Conservation (phyloP, 176 grass and related monocot species). For the Juncus inflexus region DNA sequence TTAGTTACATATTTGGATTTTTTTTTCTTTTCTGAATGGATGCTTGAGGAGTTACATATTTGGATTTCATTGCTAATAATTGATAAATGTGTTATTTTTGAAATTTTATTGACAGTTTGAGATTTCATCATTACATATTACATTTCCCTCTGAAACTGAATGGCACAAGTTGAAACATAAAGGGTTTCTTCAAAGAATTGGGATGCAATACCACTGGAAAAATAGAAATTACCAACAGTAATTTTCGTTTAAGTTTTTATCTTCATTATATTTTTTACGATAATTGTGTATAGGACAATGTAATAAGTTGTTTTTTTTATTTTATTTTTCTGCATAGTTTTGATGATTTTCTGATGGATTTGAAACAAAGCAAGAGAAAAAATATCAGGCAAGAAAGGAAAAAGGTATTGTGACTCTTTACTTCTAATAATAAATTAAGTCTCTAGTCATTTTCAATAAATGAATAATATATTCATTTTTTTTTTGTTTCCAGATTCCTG, state of each 20-base stretch:
- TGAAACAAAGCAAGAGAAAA: slow-evolving; percentile 86
- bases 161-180: slow-evolving; percentile 69
- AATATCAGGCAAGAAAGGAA: slow-evolving; percentile 93
- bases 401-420: slow-evolving; percentile 50
- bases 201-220: slow-evolving; percentile 95
- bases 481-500: slow-evolving; percentile 44
- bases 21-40: no score
- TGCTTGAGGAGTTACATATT: no score
- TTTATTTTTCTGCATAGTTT: slow-evolving; percentile 45
- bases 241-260: slow-evolving; percentile 7
- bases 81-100: slow-evolving; percentile 4
- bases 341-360: slow-evolving; percentile 98
- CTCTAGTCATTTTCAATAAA: slow-evolving; percentile 11
- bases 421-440: background rate
- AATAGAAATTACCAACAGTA: slow-evolving; percentile 90
- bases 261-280: background rate
- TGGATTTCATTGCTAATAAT: background rate
- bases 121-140: slow-evolving; percentile 83
- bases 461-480: slow-evolving; percentile 12
- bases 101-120: slow-evolving; percentile 54
- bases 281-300: background rate
- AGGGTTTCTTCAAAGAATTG: slow-evolving; percentile 69
- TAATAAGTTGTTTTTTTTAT: slow-evolving; percentile 19
- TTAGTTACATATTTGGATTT: no score
- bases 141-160: slow-evolving; percentile 93